These are phyloP conservation scores for Erysimum cheiranthoides DNA, from an alignment of 345 rosid genomes.

Conservation along the genomic window DNA sequence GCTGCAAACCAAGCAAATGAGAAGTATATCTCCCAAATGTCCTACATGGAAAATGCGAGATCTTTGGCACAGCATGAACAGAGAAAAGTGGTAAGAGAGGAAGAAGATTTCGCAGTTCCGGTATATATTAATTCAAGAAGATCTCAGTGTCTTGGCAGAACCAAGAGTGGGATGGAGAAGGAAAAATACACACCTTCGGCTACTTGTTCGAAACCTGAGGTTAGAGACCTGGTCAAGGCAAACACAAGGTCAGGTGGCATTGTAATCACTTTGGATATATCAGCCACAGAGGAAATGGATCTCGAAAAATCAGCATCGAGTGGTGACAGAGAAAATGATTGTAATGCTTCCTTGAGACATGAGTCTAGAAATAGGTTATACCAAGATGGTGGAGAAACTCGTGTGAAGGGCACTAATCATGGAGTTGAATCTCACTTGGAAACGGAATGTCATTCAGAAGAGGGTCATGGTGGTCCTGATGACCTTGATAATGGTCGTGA, in stretches of 20 bases:
- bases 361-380: slow-evolving; percentile 43
- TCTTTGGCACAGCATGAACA: slow-evolving; percentile 46
- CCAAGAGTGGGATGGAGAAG: slow-evolving; percentile 42
- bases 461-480: slow-evolving; percentile 44
- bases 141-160: slow-evolving; percentile 40
- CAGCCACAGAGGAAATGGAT: slow-evolving; percentile 41
- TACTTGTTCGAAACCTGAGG: slow-evolving; percentile 17
- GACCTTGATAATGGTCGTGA: slow-evolving; percentile 48
- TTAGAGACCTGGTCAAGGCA: slow-evolving; percentile 42
- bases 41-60: slow-evolving; percentile 48
- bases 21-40: slow-evolving; percentile 43
- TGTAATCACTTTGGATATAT: slow-evolving; percentile 32
- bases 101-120: slow-evolving; percentile 81
- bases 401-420: slow-evolving; percentile 42
- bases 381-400: slow-evolving; percentile 30
- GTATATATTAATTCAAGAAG: slow-evolving; percentile 56
- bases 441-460: slow-evolving; percentile 42
- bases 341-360: slow-evolving; percentile 47
- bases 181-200: slow-evolving; percentile 44
- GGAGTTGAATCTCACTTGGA: slow-evolving; percentile 41
- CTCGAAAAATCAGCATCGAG: slow-evolving; percentile 36
- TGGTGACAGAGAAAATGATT: slow-evolving; percentile 42
- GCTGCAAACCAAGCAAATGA: slow-evolving; percentile 47
- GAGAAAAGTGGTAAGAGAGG: slow-evolving; percentile 57
- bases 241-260: slow-evolving; percentile 40